Base-by-base conservation (phyloP, 1,284 basidiomycete species). In the Polyporus tsugae region DNA sequence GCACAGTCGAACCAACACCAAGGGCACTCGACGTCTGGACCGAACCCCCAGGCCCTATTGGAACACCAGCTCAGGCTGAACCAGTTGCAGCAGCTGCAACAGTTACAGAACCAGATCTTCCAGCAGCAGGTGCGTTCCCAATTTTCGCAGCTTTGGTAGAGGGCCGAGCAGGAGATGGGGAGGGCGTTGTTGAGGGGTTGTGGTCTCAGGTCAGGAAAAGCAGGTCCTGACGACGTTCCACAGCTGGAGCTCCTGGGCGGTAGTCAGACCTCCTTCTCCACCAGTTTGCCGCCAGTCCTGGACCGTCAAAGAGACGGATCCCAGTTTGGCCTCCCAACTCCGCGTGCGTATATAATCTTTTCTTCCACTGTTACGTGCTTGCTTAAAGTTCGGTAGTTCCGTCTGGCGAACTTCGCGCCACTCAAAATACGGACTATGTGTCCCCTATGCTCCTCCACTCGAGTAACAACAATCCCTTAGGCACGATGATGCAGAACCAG, bases 51-150 rank as follows among this genome's bases (percentile, higher is more conserved):
- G 69, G 77, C 80, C 66, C 74, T 86, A 11, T 76, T 88, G 63
- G 85, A 92, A 73, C 85, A 89, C 73, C 91, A 93, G 77, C 86
- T 91, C 79, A 91, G 90, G 77, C 82, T 93, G 59, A 85, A 86
- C 1, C 91, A 92, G 77, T 80, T 94, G 2, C 91, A 93, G 67
- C 91, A 93, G 76, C 81, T 94, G 4, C 91, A 92, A 74, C 90
- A 93, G 75, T 82, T 94, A 1, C 93, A 94, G 76, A 89, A 88
- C 66, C 91, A 94, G 82, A 93, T 95, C 68, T 91, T 95, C 67
- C 93, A 94, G 74, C 93, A 94, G 76, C 93, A 94, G 89, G 93
- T 90, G 73, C 53, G 66, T 53, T 62, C 41, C 53, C 63, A 58
- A 15, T 66, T 29, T 55, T 38, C n/a, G 11, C 13, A 35, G 60